phyloP scores from a whole-genome alignment of 73 alveolate genomes.

The Effrenium voratum region DNA sequence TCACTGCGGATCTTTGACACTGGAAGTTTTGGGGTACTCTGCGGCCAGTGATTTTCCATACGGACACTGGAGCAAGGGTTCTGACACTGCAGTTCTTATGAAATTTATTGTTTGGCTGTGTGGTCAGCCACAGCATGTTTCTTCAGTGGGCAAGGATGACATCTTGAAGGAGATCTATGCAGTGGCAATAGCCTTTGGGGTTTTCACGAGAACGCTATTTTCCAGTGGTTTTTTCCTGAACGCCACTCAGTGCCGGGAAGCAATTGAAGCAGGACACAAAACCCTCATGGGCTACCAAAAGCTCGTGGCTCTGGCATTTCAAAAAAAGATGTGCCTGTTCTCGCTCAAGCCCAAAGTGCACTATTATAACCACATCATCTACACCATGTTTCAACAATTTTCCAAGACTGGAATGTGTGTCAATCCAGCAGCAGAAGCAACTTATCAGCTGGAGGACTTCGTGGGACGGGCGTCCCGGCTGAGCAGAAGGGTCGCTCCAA shows the following conservation, averaged over 20 bases:
- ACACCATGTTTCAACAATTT: not conserved
- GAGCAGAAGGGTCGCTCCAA: not conserved
- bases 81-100: not conserved
- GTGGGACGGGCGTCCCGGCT: not conserved
- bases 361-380: not conserved
- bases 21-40: not conserved
- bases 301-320: not conserved
- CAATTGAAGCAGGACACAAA: not conserved
- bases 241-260: not conserved
- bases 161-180: not conserved
- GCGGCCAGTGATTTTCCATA: not conserved
- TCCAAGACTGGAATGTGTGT: not conserved
- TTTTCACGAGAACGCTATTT: not conserved
- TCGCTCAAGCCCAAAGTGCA: not conserved
- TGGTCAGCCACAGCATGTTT: not conserved
- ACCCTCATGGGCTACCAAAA: not conserved
- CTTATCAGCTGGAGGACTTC: not conserved
- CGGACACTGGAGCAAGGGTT: slow-evolving; percentile 38
- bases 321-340: not conserved
- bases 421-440: not conserved
- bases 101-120: not conserved
- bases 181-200: not conserved
- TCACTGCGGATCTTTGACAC: not conserved
- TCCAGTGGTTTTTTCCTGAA: not conserved
- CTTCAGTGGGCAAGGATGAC: not conserved